A percentile compares a stretch with the other conserved stretches of the same genome.
Evolutionary conservation across 176 grass and related monocot species (phyloP).

Genomic region (Zoysia pacifica): DNA sequence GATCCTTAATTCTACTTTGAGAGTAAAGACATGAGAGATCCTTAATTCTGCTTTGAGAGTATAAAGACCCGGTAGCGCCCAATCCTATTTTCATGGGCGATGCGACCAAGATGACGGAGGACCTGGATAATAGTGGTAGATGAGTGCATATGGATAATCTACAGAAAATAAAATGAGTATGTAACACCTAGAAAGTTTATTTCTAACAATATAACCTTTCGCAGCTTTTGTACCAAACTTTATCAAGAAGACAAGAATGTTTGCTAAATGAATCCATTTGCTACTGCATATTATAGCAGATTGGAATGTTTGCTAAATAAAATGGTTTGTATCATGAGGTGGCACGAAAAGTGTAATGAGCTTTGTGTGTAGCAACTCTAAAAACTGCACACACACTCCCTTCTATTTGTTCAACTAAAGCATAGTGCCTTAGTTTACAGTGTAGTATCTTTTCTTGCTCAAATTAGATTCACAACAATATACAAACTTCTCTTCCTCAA

Average conservation of each 20-base stretch:
- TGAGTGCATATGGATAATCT: neutral
- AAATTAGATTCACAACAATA: neutral
- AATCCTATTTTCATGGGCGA: constrained; percentile 65
- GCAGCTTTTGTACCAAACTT: neutral
- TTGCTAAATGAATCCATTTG: neutral
- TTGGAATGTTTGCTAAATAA: neutral
- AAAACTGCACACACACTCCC: neutral
- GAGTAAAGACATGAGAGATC: constrained; percentile 32
- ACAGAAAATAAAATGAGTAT: constrained; percentile 7
- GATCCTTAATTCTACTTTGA: constrained; percentile 36
- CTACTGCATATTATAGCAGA: neutral
- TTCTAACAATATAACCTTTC: constrained; percentile 1
- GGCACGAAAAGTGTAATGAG: neutral
- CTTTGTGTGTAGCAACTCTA: constrained; percentile 5
- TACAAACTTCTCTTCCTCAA: constrained; percentile 1
- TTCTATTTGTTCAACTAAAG: neutral
- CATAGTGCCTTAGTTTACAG: neutral
- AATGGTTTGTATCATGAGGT: constrained; percentile 2
- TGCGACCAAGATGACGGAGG: constrained; percentile 88
- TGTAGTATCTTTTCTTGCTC: constrained; percentile 3
- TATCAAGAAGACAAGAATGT: neutral
- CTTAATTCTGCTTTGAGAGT: constrained; percentile 49
- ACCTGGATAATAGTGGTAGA: constrained; percentile 54
- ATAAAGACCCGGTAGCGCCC: constrained; percentile 81
- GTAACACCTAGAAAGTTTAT: neutral